phyloP scores from a whole-genome alignment of 208 protist genomes.

The Trypanosoma rangeli region DNA sequence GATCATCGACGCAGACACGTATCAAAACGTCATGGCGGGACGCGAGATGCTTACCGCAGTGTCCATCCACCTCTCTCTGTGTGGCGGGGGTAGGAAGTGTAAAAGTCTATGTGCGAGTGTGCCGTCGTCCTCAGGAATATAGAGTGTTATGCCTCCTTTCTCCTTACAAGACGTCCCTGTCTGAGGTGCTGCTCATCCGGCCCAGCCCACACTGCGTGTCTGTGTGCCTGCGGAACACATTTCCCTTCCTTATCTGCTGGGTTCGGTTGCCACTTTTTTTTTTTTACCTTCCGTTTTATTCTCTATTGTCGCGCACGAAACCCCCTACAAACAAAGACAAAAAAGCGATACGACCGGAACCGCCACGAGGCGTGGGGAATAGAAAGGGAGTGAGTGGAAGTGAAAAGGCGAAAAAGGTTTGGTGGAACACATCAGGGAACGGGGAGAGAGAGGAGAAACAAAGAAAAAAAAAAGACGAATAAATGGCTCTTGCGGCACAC shows the following conservation, averaged over 20 bases:
- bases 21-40: conserved; percentile 8
- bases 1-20: background rate
- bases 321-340: background rate
- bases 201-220: too few relatives aligned
- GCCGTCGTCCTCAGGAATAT: background rate
- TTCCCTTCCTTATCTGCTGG: background rate
- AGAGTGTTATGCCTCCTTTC: conserved; percentile 3
- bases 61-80: background rate
- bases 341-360: background rate
- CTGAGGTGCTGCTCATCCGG: too few relatives aligned
- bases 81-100: background rate
- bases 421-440: background rate
- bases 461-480: background rate
- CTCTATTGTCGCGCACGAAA: background rate
- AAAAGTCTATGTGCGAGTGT: background rate
- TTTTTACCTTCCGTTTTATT: conserved; percentile 7
- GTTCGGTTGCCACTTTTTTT: background rate
- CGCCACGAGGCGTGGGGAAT: background rate
- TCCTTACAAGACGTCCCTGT: too few relatives aligned
- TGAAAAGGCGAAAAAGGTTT: background rate
- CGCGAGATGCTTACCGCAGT: too few relatives aligned
- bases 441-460: background rate
- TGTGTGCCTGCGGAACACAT: background rate
- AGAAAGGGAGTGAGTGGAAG: too few relatives aligned
- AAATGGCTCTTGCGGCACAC: conserved; percentile 1